Evolutionary conservation across 2,329 filamentous ascomycete genomes (phyloP).

Genomic region (Aspergillus sp.): DNA sequence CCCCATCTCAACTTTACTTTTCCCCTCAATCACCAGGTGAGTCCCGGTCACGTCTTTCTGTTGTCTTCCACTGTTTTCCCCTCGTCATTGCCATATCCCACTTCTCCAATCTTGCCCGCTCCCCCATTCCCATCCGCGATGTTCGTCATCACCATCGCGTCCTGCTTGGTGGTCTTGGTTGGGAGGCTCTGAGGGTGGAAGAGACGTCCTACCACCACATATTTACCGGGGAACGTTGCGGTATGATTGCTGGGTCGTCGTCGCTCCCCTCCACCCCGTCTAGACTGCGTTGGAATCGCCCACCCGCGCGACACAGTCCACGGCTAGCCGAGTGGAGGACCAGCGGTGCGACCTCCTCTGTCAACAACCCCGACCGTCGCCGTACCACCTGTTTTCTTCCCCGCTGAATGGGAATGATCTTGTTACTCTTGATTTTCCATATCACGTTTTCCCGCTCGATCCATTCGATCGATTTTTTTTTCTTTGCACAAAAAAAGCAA

Average conservation of each 20-base stretch:
- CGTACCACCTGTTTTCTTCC: not conserved
- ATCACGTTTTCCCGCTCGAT: not conserved
- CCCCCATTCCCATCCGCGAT: slow-evolving; percentile 1
- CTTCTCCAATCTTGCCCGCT: slow-evolving; percentile 5
- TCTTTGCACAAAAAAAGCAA: not conserved
- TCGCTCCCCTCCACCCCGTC: slow-evolving; percentile 6
- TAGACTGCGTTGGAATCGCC: slow-evolving; percentile 15
- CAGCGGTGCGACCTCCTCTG: slow-evolving; percentile 6
- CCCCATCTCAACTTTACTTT: slow-evolving; percentile 12
- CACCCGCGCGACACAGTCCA: slow-evolving; percentile 15
- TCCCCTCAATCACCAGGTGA: slow-evolving; percentile 22
- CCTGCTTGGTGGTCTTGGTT: not conserved
- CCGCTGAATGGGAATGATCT: not conserved
- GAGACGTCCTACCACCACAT: not conserved
- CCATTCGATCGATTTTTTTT: not conserved
- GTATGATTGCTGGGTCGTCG: slow-evolving; percentile 10
- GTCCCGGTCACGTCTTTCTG: slow-evolving; percentile 17
- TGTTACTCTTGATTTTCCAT: not conserved
- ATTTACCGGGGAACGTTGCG: not conserved
- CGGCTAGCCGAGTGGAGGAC: slow-evolving; percentile 17
- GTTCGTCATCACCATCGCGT: slow-evolving; percentile 5
- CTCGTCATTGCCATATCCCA: slow-evolving; percentile 6
- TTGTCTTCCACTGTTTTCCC: slow-evolving; percentile 14
- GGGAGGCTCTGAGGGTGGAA: not conserved
- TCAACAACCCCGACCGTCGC: slow-evolving; percentile 15